Evolutionary conservation across 176 grass and related monocot species (phyloP).

Genomic region (Eremochloa ophiuroides): DNA sequence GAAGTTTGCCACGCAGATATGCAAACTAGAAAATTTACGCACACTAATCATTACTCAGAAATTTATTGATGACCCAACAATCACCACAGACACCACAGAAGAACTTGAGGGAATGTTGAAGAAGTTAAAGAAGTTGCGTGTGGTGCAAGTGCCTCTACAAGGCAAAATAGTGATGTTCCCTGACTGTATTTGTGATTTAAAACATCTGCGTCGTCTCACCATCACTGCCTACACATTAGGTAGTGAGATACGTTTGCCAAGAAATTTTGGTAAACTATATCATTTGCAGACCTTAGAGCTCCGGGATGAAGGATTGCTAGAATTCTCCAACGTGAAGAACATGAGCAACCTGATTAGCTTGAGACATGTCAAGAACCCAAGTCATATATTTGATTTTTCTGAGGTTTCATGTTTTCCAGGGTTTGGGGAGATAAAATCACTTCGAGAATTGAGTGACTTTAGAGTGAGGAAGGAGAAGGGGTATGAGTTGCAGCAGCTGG

Average conservation of each 20-base stretch:
- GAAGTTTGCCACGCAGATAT: background rate
- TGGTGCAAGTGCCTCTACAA: background rate
- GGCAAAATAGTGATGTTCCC: no score
- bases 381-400: no score
- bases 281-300: no score
- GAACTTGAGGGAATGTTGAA: background rate
- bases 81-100: background rate
- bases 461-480: background rate
- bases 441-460: background rate
- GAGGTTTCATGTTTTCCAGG: background rate
- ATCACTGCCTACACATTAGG: no score
- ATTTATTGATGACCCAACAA: background rate
- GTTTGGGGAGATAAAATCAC: background rate
- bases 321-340: background rate
- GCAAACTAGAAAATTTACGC: constrained; percentile 19
- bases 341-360: background rate
- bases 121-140: constrained; percentile 5
- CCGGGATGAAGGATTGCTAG: background rate
- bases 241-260: no score
- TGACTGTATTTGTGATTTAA: no score
- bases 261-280: no score
- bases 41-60: constrained; percentile 9
- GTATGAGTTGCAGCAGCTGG: background rate
- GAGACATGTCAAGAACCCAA: background rate
- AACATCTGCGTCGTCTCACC: no score